Evolutionary conservation across 257 asterid species (phyloP), one percentile per base, ranked within the genome.

Genomic region (Rhazya stricta): DNA sequence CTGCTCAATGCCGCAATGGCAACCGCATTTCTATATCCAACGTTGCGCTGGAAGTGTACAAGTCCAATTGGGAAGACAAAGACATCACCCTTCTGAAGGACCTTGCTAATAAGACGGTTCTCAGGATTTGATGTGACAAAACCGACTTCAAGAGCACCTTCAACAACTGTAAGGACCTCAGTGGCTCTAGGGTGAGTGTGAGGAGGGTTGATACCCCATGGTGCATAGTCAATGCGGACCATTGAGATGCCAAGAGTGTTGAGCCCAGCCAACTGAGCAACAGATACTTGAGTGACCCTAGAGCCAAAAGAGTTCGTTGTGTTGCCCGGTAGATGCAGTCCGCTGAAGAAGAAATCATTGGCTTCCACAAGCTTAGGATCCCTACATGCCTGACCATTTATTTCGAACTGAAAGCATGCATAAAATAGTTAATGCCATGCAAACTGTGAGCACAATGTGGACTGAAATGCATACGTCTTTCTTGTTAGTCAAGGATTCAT

Each of bases 291-390:
- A 2, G 70, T 69, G 41, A 70, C 70, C 25, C 36, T 29, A 19
- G 69, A 72, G n/a, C 85, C 84, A 4, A 36, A 68, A 4, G 80
- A 77, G 39, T 83, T 85, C 6, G 79, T 32, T 0, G 85, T 83
- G 69, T n/a, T n/a, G n/a, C n/a, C n/a, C n/a, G n/a, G n/a, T 85
- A 74, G 15, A 57, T 80, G 79, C 23, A 85, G 79, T 39, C 86
- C 86, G 41, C 79, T 74, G 79, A 79, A 83, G 84, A 68, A 32
- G 83, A 79, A 74, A 42, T 74, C 82, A 30, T 74, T 72, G 56
- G 65, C 82, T 12, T 21, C 1, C 34, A 29, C 82, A 25, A 39
- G 15, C n/a, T 30, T 43, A 12, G 78, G 77, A 50, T 78, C 51
- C 54, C 76, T 83, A 78, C 86, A 82, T 10, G 77, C 73, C 27